Evolutionary conservation across 768 basidiomycete species (phyloP).

Genomic region (Leccinellum rugosiceps): DNA sequence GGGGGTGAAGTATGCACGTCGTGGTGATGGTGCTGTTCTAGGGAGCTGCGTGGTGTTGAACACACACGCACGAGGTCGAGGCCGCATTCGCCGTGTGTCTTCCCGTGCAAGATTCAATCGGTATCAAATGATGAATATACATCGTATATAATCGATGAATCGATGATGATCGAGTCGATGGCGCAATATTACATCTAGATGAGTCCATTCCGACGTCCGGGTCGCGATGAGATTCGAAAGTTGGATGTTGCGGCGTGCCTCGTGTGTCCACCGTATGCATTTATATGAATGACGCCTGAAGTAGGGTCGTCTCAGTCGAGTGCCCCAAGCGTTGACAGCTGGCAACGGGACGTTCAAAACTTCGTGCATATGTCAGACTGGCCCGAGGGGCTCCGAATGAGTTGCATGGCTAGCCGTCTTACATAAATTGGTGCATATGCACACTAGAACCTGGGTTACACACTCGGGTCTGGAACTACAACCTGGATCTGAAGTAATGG

Average conservation of each 20-base stretch:
- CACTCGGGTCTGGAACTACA: background rate
- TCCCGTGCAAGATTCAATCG: background rate
- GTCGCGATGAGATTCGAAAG: background rate
- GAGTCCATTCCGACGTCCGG: background rate
- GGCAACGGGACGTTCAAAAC: no score
- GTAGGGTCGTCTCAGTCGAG: background rate
- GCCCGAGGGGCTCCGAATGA: background rate
- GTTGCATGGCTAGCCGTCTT: background rate
- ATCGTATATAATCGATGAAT: background rate
- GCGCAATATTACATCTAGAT: background rate
- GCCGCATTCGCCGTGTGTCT: background rate
- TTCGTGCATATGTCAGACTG: no score
- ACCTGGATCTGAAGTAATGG: background rate
- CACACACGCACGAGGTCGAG: conserved; percentile 1
- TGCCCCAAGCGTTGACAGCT: background rate
- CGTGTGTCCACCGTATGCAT: background rate
- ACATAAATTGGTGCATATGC: background rate
- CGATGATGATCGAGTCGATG: conserved; percentile 2
- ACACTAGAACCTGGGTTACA: background rate
- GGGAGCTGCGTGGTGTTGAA: background rate
- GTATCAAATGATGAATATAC: background rate
- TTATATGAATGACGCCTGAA: background rate
- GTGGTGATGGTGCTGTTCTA: background rate
- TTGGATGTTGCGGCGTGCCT: background rate
- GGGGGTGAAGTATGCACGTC: background rate